These are phyloP conservation scores for Backusella australiensis DNA, from an alignment of 192 early-diverging fungal species.

Conservation along the genomic window DNA sequence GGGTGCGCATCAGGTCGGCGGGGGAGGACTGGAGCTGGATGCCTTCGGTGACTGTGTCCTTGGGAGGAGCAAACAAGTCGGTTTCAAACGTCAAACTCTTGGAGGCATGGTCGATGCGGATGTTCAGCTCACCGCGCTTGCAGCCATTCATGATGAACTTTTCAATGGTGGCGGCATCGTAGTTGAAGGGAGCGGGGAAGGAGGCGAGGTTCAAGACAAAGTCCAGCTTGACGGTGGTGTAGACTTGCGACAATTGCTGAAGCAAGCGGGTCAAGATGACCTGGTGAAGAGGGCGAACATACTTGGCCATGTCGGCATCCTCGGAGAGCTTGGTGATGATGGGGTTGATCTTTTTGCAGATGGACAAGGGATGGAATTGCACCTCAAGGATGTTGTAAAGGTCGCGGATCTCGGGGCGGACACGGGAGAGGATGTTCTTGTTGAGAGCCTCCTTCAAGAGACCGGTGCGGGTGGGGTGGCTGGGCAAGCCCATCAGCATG, in stretches of 20 bases:
- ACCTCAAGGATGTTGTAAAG: constrained; percentile 97
- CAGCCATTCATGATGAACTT: constrained; percentile 99
- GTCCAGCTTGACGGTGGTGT: constrained; percentile 95
- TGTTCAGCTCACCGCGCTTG: constrained; percentile 92
- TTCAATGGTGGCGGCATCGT: constrained; percentile 87
- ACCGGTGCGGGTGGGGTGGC: constrained; percentile 83
- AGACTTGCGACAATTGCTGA: constrained; percentile 98
- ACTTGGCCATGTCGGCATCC: constrained; percentile 79
- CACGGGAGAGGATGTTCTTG: constrained; percentile 82
- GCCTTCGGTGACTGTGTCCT: constrained; percentile 75
- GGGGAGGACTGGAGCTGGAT: constrained; percentile 83
- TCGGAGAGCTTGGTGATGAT: constrained; percentile 73
- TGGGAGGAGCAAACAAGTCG: constrained; percentile 78
- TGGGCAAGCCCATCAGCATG: constrained; percentile 80
- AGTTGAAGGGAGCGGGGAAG: constrained; percentile 85
- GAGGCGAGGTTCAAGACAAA: constrained; percentile 85
- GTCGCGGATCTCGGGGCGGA: constrained; percentile 85
- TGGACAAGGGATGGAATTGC: constrained; percentile 97
- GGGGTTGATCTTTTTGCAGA: constrained; percentile 95
- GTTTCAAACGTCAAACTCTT: constrained; percentile 91
- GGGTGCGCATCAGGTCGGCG: constrained; percentile 88
- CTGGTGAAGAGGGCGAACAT: constrained; percentile 91
- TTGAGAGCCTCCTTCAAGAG: constrained; percentile 89
- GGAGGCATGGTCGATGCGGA: constrained; percentile 92
- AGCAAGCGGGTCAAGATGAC: constrained; percentile 96